A percentile compares a stretch with the other conserved stretches of the same genome.
Conservation (phyloP, 306 rosid genomes). For the Oemleria cerasiformis region DNA sequence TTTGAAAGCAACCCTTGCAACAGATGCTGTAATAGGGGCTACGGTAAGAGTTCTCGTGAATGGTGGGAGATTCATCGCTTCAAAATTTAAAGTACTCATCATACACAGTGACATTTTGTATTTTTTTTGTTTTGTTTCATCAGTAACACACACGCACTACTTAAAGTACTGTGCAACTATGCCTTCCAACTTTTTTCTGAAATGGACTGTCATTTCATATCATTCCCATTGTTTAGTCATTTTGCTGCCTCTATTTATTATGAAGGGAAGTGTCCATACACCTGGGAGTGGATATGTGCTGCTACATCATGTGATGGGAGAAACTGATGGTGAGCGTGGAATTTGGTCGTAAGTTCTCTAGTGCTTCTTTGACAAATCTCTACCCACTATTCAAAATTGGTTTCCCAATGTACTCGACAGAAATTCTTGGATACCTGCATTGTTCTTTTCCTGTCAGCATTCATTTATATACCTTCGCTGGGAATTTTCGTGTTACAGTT, state of each 20-base stretch:
- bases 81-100: background rate
- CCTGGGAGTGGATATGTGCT: conserved; percentile 98
- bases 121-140: background rate
- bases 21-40: conserved; percentile 86
- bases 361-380: conserved; percentile 23
- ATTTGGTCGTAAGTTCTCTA: conserved; percentile 88
- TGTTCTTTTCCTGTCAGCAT: background rate
- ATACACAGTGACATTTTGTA: background rate
- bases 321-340: conserved; percentile 85
- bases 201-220: background rate
- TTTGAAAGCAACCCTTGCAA: conserved; percentile 90
- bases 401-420: conserved; percentile 21
- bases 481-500: background rate
- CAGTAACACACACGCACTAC: background rate
- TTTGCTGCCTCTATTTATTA: conserved; percentile 5
- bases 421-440: background rate
- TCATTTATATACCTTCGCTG: background rate
- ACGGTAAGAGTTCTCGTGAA: conserved; percentile 51
- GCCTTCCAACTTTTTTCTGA: background rate
- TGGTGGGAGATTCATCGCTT: background rate
- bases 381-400: background rate
- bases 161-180: background rate
- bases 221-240: conserved; percentile 1
- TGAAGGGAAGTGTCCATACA: conserved; percentile 73
- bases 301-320: conserved; percentile 98